Evolutionary conservation across 306 rosid species (phyloP).

Genomic region (Cyamopsis tetragonoloba): DNA sequence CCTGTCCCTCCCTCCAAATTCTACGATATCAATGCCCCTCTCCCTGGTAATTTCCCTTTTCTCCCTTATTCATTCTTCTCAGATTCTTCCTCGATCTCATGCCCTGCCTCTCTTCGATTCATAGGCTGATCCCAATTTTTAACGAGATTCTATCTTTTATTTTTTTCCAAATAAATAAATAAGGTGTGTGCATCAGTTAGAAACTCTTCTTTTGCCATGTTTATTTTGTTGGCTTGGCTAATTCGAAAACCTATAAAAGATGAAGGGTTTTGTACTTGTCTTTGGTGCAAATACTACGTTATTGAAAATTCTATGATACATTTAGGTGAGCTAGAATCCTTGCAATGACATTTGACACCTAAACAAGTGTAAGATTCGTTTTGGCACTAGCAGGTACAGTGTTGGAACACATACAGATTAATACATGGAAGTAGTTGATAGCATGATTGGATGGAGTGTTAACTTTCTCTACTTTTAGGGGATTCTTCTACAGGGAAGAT

Average conservation of each 20-base stretch:
- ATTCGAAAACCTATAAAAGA: not conserved
- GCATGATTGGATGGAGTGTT: not conserved
- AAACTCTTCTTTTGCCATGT: too few species aligned
- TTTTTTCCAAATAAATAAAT: too few species aligned
- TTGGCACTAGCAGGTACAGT: too few species aligned
- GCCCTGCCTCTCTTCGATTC: not conserved
- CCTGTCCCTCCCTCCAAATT: constrained; percentile 28
- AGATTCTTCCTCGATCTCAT: too few species aligned
- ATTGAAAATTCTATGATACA: too few species aligned
- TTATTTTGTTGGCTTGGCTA: too few species aligned
- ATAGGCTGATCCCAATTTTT: not conserved
- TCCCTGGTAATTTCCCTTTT: constrained; percentile 40
- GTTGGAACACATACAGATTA: not conserved
- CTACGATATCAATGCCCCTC: constrained; percentile 46
- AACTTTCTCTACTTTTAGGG: not conserved
- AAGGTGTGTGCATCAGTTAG: too few species aligned
- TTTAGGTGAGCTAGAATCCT: not conserved
- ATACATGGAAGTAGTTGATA: not conserved
- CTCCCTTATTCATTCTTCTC: too few species aligned
- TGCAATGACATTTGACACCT: not conserved
- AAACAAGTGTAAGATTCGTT: not conserved
- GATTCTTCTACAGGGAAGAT: too few species aligned
- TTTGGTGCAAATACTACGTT: not conserved
- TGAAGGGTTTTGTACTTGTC: not conserved
- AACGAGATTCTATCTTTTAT: not conserved